These are phyloP conservation scores for Monascus ruber DNA, from an alignment of 2,329 filamentous ascomycete genomes.

Conservation along the genomic window DNA sequence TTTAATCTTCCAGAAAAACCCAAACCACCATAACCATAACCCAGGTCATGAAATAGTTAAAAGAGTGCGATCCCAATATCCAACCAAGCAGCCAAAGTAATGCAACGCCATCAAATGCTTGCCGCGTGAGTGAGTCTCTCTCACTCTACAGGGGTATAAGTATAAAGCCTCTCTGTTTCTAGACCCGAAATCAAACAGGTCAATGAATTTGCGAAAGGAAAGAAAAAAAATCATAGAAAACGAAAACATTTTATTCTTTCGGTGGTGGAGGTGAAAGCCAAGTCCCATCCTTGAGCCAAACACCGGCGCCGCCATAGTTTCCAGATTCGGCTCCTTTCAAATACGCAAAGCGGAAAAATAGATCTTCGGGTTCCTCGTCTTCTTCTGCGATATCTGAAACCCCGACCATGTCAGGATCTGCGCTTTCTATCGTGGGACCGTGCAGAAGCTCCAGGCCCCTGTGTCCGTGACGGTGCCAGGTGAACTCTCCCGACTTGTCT, in stretches of 20 bases:
- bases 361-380: constrained; percentile 20
- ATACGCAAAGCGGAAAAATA: constrained; percentile 39
- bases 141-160: too few species aligned
- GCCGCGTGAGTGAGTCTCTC: too few species aligned
- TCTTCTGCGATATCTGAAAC: background rate
- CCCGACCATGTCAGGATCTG: constrained; percentile 11
- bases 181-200: too few species aligned
- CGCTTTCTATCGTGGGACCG: constrained; percentile 4
- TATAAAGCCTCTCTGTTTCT: too few species aligned
- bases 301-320: constrained; percentile 26
- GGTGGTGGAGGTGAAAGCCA: constrained; percentile 21
- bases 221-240: background rate
- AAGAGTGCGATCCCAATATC: too few species aligned
- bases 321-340: constrained; percentile 30
- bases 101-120: too few species aligned
- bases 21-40: too few species aligned
- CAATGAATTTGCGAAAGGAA: too few species aligned
- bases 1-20: too few species aligned
- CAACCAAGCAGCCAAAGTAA: too few species aligned
- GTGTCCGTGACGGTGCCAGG: constrained; percentile 37
- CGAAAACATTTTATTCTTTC: constrained; percentile 8
- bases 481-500: constrained; percentile 36
- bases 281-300: constrained; percentile 27
- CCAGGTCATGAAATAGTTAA: too few species aligned
- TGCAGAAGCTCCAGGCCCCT: constrained; percentile 25